phyloP scores from a whole-genome alignment of 2,329 filamentous ascomycete genomes.

The Penicillium glabrum region DNA sequence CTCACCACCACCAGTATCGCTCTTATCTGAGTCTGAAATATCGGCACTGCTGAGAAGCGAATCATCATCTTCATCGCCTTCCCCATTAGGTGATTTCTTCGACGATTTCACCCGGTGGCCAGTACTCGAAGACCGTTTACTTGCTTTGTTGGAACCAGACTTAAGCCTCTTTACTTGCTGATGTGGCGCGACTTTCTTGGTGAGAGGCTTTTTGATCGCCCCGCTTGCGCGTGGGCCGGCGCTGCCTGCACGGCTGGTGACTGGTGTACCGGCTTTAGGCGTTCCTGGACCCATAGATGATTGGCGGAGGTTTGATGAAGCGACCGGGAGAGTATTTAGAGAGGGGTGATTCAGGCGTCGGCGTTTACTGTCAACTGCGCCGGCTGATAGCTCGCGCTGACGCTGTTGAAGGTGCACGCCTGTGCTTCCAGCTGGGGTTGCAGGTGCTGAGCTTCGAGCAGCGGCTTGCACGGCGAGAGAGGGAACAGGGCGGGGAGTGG shows the following conservation, averaged over 20 bases:
- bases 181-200: slow-evolving; percentile 58
- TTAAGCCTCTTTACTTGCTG: slow-evolving; percentile 48
- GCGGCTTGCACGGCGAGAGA: slow-evolving; percentile 39
- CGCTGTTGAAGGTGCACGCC: slow-evolving; percentile 44
- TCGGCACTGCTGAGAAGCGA: slow-evolving; percentile 54
- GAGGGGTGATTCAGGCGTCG: slow-evolving; percentile 54
- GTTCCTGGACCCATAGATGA: slow-evolving; percentile 64
- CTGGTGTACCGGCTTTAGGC: slow-evolving; percentile 58
- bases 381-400: slow-evolving; percentile 56
- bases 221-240: slow-evolving; percentile 52
- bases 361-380: slow-evolving; percentile 58
- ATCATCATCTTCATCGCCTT: slow-evolving; percentile 50
- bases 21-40: slow-evolving; percentile 48
- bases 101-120: slow-evolving; percentile 37
- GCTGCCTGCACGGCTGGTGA: slow-evolving; percentile 57
- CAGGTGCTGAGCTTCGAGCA: slow-evolving; percentile 46
- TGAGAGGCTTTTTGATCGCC: slow-evolving; percentile 45
- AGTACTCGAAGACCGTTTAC: slow-evolving; percentile 45
- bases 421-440: slow-evolving; percentile 42
- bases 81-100: slow-evolving; percentile 45
- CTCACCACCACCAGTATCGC: slow-evolving; percentile 32
- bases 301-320: slow-evolving; percentile 58
- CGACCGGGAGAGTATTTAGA: slow-evolving; percentile 54
- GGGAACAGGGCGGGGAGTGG: slow-evolving; percentile 28
- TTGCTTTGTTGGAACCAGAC: slow-evolving; percentile 34